Percentiles rank a stretch among this genome's conserved stretches.
Conservation (phyloP, 2,329 filamentous ascomycete genomes). For the Elsinoe necatrix region DNA sequence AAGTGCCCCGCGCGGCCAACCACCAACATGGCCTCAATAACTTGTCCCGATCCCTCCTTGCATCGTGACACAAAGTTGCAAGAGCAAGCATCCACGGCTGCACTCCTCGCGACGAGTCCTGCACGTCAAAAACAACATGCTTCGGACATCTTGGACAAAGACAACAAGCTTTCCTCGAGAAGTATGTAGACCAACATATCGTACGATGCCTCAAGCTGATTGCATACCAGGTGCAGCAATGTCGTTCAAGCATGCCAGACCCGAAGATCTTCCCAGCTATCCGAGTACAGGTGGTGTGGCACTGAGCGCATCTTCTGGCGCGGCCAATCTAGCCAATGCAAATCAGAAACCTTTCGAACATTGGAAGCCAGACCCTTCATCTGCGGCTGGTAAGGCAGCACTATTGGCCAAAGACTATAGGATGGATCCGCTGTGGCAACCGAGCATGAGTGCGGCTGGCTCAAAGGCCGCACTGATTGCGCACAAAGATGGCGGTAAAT, state of each 20-base stretch:
- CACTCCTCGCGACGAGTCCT: slow-evolving; percentile 46
- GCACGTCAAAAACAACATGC: slow-evolving; percentile 20
- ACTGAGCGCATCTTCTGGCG: slow-evolving; percentile 59
- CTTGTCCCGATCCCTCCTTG: slow-evolving; percentile 39
- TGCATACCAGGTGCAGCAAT: slow-evolving; percentile 47
- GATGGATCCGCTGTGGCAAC: slow-evolving; percentile 54
- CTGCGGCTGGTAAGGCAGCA: slow-evolving; percentile 53
- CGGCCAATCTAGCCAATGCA: slow-evolving; percentile 64
- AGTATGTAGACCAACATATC: slow-evolving; percentile 35
- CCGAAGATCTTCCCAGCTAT: slow-evolving; percentile 65
- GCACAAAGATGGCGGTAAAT: slow-evolving; percentile 43
- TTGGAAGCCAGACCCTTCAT: slow-evolving; percentile 57
- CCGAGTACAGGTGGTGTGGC: slow-evolving; percentile 56
- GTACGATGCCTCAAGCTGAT: slow-evolving; percentile 16
- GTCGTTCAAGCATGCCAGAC: slow-evolving; percentile 62
- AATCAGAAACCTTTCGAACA: slow-evolving; percentile 57
- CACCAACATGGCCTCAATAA: slow-evolving; percentile 13
- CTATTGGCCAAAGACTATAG: slow-evolving; percentile 53
- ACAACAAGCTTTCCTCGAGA: slow-evolving; percentile 50
- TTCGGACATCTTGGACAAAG: slow-evolving; percentile 37
- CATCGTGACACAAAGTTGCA: slow-evolving; percentile 35
- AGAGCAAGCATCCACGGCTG: slow-evolving; percentile 51
- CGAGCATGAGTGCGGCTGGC: slow-evolving; percentile 55
- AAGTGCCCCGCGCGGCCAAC: not conserved
- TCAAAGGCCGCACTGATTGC: slow-evolving; percentile 69